Base-by-base conservation (phyloP, 202 grass and related monocot species). In the Saccharum hybrid region DNA sequence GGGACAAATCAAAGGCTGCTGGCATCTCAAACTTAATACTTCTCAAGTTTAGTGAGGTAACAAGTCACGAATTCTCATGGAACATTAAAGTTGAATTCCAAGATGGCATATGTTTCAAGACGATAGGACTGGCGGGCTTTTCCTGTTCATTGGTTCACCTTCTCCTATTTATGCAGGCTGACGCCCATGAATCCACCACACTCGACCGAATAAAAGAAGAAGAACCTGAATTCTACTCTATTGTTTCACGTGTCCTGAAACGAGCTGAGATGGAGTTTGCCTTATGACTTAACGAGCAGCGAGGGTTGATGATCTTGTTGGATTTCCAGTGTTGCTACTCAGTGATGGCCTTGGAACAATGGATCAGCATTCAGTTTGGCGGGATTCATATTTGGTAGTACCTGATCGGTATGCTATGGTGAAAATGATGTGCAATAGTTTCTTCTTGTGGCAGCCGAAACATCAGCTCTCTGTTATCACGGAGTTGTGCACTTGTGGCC, bases 11-110 rank as follows among this genome's bases (percentile, higher is more conserved):
- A 72, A 94, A 87, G 86, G 83, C 96, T 26, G 93, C 93, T 57
- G 89, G 78, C 43, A 88, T 95, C 51, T 87, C 89, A 52, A 98
- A 98, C 62, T 76, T 98, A 31, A 89, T 98, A 90, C 96, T 95
- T 81, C 75, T 98, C 37, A 98, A 98, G 82, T 93, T 98, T 79
- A 93, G 34, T 10, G 95, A 97, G 95, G 92, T 97, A 94, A 84
- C 5, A 22, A 64, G 61, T 28, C 81, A 63, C 63, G 1, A 43
- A 13, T 79, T 46, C 19, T 74, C 14, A 30, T 48, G 15, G 34
- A 19, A 79, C 46, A 30, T 18, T 83, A 3, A 33, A 63, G 40
- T 81, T 72, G 3, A 66, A 22, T 42, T 59, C 36, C 48, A 14
- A 21, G 4, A 42, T 71, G 76, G 22, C 23, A 88, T 81, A 68